Conservation (phyloP, 2,329 filamentous ascomycete genomes). For the Colletotrichum horii region DNA sequence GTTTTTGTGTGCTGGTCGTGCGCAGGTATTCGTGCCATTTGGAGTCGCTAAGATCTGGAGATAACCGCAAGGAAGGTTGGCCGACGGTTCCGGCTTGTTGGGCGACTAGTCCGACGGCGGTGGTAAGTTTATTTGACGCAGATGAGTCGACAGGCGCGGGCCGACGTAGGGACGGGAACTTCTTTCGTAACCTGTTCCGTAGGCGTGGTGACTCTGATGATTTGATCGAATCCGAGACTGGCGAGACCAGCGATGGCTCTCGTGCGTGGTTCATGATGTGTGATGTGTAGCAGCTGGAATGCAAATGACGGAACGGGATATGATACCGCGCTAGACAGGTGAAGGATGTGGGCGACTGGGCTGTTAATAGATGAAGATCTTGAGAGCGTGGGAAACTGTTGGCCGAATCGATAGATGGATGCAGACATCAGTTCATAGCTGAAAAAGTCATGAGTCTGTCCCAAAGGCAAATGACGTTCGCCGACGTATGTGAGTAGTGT, state of each 20-base stretch:
- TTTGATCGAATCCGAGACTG: constrained; percentile 18
- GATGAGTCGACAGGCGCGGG: constrained; percentile 29
- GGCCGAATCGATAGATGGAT: not conserved
- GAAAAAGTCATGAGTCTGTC: not conserved
- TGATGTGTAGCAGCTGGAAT: not conserved
- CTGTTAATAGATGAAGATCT: not conserved
- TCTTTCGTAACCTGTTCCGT: constrained; percentile 34
- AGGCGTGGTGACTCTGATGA: constrained; percentile 18
- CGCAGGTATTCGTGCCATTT: constrained; percentile 37
- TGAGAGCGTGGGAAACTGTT: not conserved
- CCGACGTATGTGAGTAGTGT: not conserved
- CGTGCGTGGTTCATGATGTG: constrained; percentile 25
- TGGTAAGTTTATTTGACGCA: constrained; percentile 18
- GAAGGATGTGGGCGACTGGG: not conserved
- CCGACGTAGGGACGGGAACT: constrained; percentile 27
- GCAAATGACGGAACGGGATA: not conserved
- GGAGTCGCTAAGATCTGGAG: constrained; percentile 37
- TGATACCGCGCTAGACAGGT: not conserved
- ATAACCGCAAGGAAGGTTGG: constrained; percentile 24
- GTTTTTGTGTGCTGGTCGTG: constrained; percentile 24
- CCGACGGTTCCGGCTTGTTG: constrained; percentile 17
- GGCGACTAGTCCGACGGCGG: constrained; percentile 12
- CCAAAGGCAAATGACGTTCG: not conserved
- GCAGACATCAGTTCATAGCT: not conserved
- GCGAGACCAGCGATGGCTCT: constrained; percentile 25